Percentiles rank a stretch among this genome's conserved stretches.
phyloP scores from a whole-genome alignment of 2,329 filamentous ascomycete species.

The Pseudocercospora vitis region DNA sequence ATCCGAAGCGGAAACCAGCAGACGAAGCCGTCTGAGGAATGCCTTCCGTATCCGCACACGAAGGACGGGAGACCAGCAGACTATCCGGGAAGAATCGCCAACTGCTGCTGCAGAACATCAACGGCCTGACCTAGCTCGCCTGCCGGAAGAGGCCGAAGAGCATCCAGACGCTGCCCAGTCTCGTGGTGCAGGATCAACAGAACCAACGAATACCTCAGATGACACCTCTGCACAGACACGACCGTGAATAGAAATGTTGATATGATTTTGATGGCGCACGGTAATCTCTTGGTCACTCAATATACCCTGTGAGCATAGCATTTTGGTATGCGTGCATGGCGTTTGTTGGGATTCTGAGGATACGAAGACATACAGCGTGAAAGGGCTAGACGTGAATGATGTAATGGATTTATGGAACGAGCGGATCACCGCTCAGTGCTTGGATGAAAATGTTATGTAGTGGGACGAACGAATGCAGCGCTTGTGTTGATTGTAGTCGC shows the following conservation, averaged over 20 bases:
- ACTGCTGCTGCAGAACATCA: neutral
- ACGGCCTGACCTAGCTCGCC: neutral
- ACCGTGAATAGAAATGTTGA: neutral
- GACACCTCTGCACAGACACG: neutral
- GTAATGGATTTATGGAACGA: neutral
- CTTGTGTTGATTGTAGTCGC: neutral
- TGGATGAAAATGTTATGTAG: neutral
- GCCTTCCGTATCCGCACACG: slow-evolving; percentile 35
- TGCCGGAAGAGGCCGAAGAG: neutral
- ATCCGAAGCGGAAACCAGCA: slow-evolving; percentile 27
- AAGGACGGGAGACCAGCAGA: slow-evolving; percentile 19
- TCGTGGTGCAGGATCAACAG: neutral
- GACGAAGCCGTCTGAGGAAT: slow-evolving; percentile 28
- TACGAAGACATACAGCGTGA: neutral
- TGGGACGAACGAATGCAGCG: neutral
- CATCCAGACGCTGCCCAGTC: neutral
- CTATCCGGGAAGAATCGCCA: neutral
- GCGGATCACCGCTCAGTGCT: neutral
- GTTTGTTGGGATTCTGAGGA: neutral
- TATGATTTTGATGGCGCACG: neutral
- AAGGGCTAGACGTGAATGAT: neutral
- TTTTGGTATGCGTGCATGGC: neutral
- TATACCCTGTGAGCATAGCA: neutral
- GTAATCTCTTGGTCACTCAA: neutral
- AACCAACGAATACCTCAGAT: neutral